phyloP scores from a whole-genome alignment of 2,329 filamentous ascomycete species.

The Fusarium succisae region DNA sequence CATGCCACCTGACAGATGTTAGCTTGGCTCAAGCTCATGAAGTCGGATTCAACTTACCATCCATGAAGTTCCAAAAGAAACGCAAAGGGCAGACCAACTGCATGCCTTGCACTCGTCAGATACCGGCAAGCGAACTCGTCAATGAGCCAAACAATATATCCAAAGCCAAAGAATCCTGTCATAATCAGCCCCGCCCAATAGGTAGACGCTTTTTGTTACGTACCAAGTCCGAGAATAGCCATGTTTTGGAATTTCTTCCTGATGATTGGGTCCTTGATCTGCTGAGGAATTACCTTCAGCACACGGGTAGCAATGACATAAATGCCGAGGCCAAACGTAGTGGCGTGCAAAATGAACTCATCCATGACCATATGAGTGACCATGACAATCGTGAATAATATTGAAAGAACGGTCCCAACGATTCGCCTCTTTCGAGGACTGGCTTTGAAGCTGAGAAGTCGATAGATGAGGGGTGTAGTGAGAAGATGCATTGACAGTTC shows the following conservation, averaged over 20 bases:
- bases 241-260: conserved; percentile 32
- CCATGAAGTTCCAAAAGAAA: conserved; percentile 54
- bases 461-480: conserved; percentile 53
- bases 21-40: neutral
- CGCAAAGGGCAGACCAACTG: conserved; percentile 48
- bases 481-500: conserved; percentile 54
- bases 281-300: conserved; percentile 45
- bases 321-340: conserved; percentile 47
- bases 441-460: conserved; percentile 50
- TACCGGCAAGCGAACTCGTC: conserved; percentile 48
- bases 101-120: conserved; percentile 41
- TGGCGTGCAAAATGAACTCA: conserved; percentile 53
- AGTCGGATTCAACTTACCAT: conserved; percentile 43
- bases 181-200: neutral
- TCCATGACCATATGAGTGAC: conserved; percentile 55
- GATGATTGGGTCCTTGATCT: conserved; percentile 42
- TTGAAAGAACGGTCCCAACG: conserved; percentile 31
- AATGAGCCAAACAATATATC: conserved; percentile 52
- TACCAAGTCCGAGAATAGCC: conserved; percentile 34
- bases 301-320: conserved; percentile 47
- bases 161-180: conserved; percentile 48
- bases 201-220: rapidly evolving
- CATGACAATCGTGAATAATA: conserved; percentile 48
- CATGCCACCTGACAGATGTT: conserved; percentile 49
- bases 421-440: conserved; percentile 38